Evolutionary conservation across 75 land plant species (phyloP).

Genomic region (Ceratopteris richardii): DNA sequence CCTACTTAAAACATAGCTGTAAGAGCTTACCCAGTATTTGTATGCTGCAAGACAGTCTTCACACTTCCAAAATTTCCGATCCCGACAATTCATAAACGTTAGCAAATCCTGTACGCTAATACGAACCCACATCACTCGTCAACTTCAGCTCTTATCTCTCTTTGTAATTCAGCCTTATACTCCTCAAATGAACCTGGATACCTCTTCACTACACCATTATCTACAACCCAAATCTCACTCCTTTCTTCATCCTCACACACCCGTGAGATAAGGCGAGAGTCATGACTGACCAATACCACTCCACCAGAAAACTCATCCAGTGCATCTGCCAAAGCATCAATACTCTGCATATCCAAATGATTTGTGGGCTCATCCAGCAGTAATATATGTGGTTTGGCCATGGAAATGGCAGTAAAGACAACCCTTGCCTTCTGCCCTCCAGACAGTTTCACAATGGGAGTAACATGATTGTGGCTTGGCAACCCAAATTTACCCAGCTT

Average conservation of each 20-base stretch:
- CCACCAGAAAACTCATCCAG: conserved; percentile 91
- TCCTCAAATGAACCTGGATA: conserved; percentile 67
- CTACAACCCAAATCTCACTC: conserved; percentile 90
- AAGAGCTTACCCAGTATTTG: neutral
- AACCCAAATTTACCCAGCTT: conserved; percentile 94
- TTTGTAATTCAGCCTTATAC: conserved; percentile 66
- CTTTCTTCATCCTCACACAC: conserved; percentile 90
- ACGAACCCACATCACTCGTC: too few relatives aligned
- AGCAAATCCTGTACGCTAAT: neutral
- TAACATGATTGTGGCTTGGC: conserved; percentile 87
- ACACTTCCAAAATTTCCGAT: neutral
- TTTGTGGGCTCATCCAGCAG: conserved; percentile 93
- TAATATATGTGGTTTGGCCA: conserved; percentile 93
- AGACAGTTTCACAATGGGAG: conserved; percentile 89
- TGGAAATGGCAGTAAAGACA: conserved; percentile 88
- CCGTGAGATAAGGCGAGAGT: conserved; percentile 81
- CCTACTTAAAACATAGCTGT: too few relatives aligned
- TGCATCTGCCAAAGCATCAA: conserved; percentile 93
- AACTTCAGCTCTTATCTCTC: conserved; percentile 68
- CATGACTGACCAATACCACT: conserved; percentile 91
- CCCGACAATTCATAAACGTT: neutral
- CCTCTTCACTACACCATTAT: conserved; percentile 61
- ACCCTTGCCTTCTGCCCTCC: conserved; percentile 82
- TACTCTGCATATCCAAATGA: conserved; percentile 93
- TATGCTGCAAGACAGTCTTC: neutral